A percentile compares a stretch with the other conserved stretches of the same genome.
phyloP scores from a whole-genome alignment of 768 basidiomycete genomes.

The Tubosaeta sp. region DNA sequence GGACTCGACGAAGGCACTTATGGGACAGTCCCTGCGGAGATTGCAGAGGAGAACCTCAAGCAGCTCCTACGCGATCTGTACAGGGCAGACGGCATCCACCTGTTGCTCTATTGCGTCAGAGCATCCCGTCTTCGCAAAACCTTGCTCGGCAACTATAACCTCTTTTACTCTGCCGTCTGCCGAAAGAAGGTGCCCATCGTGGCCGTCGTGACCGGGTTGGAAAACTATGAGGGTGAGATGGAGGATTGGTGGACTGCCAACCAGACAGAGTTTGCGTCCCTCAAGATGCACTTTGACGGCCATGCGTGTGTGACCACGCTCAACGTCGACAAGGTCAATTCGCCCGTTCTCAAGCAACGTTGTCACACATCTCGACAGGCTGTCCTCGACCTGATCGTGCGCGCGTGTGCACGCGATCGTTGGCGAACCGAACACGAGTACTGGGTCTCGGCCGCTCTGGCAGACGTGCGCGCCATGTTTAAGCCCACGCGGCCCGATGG shows the following conservation, averaged over 20 bases:
- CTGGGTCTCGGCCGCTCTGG: conserved; percentile 20
- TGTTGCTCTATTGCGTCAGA: conserved; percentile 33
- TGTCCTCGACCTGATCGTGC: conserved; percentile 18
- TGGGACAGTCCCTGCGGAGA: conserved; percentile 28
- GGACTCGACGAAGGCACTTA: conserved; percentile 36
- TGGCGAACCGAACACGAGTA: conserved; percentile 22
- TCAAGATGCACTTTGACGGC: conserved; percentile 32
- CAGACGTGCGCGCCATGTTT: conserved; percentile 23
- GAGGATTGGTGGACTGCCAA: conserved; percentile 33
- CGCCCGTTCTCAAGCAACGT: conserved; percentile 25
- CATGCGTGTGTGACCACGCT: conserved; percentile 40
- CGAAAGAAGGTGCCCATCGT: conserved; percentile 35
- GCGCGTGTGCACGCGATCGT: conserved; percentile 16
- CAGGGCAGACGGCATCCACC: conserved; percentile 26
- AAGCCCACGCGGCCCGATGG: conserved; percentile 5
- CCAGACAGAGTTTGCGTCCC: conserved; percentile 21
- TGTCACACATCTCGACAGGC: conserved; percentile 24
- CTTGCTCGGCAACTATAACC: conserved; percentile 33
- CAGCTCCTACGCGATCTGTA: conserved; percentile 22
- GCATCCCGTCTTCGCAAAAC: conserved; percentile 26
- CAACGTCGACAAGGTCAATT: conserved; percentile 25
- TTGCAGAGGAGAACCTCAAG: conserved; percentile 26
- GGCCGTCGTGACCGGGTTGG: conserved; percentile 35
- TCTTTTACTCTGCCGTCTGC: conserved; percentile 36
- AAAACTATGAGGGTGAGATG: conserved; percentile 32